Evolutionary conservation across 345 rosid species (phyloP).

Genomic region (Eucalyptus polyanthemos): DNA sequence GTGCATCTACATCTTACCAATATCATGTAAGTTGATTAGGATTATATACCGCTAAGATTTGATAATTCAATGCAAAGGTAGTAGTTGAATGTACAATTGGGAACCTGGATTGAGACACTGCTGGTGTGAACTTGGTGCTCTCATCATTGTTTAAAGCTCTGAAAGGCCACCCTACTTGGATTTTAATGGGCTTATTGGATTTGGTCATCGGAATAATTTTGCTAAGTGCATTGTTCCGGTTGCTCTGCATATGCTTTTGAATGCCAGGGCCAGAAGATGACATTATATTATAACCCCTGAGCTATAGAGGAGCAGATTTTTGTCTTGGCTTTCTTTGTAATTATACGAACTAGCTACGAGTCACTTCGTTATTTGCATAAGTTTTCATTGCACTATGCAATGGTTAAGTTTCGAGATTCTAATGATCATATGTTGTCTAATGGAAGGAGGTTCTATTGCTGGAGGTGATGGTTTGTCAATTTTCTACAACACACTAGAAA

Average conservation of each 20-base stretch:
- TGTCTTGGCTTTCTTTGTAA: no score
- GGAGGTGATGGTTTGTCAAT: not conserved
- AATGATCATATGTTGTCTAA: not conserved
- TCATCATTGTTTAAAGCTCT: not conserved
- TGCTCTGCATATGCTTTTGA: no score
- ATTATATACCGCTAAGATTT: not conserved
- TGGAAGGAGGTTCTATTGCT: not conserved
- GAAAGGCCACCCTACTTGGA: not conserved
- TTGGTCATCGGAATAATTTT: not conserved
- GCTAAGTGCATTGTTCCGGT: not conserved
- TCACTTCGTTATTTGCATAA: not conserved
- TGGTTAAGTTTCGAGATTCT: not conserved
- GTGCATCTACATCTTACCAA: no score
- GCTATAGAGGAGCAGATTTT: no score
- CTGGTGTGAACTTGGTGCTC: not conserved
- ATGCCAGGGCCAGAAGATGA: no score
- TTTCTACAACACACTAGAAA: not conserved
- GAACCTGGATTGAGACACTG: no score
- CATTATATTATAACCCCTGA: no score
- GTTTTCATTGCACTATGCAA: not conserved
- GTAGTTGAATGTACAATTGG: no score
- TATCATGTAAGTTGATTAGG: not conserved
- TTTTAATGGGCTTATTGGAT: not conserved
- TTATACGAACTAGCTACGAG: not conserved
- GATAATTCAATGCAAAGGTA: not conserved